These are phyloP conservation scores for Melastoma malabathricum DNA, from an alignment of 345 rosid genomes.

Conservation along the genomic window DNA sequence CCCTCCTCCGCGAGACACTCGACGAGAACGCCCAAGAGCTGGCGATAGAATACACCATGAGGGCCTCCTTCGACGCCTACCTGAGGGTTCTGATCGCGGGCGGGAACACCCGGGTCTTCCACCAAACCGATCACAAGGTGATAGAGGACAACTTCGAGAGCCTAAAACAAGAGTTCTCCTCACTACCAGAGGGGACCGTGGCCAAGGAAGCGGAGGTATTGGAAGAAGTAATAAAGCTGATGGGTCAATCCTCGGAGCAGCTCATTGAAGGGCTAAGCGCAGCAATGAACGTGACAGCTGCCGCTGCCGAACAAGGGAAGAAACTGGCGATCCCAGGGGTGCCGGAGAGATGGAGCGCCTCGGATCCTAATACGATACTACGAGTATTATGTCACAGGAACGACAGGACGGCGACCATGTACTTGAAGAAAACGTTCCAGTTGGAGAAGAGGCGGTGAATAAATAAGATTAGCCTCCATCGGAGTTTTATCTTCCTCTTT, in stretches of 20 bases:
- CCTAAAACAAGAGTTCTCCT: slow-evolving; percentile 48
- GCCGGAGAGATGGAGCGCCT: slow-evolving; percentile 59
- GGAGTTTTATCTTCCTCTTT: no score
- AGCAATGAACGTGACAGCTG: slow-evolving; percentile 42
- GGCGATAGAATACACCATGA: slow-evolving; percentile 72
- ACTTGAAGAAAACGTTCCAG: slow-evolving; percentile 59
- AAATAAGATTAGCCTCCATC: no score
- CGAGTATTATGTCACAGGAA: slow-evolving; percentile 73
- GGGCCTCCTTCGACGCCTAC: slow-evolving; percentile 63
- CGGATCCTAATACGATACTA: slow-evolving; percentile 73
- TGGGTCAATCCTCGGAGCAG: slow-evolving; percentile 63
- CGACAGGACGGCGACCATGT: slow-evolving; percentile 51
- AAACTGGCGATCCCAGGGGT: slow-evolving; percentile 73
- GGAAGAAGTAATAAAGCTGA: slow-evolving; percentile 61
- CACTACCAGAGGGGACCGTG: slow-evolving; percentile 49
- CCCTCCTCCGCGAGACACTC: slow-evolving; percentile 56
- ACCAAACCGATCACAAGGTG: slow-evolving; percentile 37
- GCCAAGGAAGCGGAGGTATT: slow-evolving; percentile 59
- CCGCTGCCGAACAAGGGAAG: slow-evolving; percentile 28
- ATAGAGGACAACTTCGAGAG: slow-evolving; percentile 60
- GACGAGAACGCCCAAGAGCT: slow-evolving; percentile 57
- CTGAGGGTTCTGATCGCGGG: slow-evolving; percentile 85
- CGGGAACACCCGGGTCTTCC: slow-evolving; percentile 41
- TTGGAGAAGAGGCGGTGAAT: slow-evolving; percentile 47
- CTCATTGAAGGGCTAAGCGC: slow-evolving; percentile 64